Evolutionary conservation across 2,329 filamentous ascomycete genomes (phyloP).

Genomic region (Sporothrix globosa): DNA sequence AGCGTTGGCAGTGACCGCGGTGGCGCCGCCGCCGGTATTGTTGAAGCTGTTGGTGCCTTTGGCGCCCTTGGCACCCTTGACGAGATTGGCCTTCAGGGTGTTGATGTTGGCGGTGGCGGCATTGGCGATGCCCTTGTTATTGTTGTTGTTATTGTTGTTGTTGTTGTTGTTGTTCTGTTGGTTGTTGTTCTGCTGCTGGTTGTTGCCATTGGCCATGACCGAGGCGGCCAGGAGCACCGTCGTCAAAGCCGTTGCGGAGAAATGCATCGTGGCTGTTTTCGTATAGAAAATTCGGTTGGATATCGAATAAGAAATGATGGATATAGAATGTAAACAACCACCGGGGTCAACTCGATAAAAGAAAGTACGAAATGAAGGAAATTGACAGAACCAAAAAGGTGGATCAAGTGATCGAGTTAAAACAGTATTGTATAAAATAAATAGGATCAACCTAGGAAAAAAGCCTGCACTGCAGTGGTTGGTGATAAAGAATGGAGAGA

Average conservation of each 20-base stretch:
- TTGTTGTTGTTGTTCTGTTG: conserved; percentile 27
- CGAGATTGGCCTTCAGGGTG: conserved; percentile 31
- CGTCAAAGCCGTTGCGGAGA: conserved; percentile 36
- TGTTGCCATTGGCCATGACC: conserved; percentile 20
- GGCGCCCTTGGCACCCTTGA: conserved; percentile 29
- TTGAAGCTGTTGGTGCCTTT: conserved; percentile 31
- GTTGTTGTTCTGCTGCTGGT: not conserved
- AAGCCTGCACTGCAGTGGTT: conserved; percentile 33
- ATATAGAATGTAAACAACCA: conserved; percentile 13
- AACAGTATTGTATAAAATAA: conserved; percentile 11
- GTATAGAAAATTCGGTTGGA: not conserved
- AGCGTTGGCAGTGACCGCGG: not conserved
- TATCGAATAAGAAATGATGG: not conserved
- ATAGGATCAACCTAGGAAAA: conserved; percentile 32
- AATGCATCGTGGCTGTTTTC: conserved; percentile 35
- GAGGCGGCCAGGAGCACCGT: conserved; percentile 34
- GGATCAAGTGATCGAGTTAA: conserved; percentile 10
- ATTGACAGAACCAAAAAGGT: not conserved
- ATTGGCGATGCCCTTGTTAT: conserved; percentile 23
- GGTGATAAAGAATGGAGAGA: conserved; percentile 6
- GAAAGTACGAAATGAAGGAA: not conserved
- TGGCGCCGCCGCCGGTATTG: conserved; percentile 18
- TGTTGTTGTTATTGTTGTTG: conserved; percentile 23
- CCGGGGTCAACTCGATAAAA: conserved; percentile 21
- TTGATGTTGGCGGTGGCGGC: conserved; percentile 19